A percentile compares a stretch with the other conserved stretches of the same genome.
Conservation (phyloP, 2,329 filamentous ascomycete species). For the Gliomastix tumulicola region DNA sequence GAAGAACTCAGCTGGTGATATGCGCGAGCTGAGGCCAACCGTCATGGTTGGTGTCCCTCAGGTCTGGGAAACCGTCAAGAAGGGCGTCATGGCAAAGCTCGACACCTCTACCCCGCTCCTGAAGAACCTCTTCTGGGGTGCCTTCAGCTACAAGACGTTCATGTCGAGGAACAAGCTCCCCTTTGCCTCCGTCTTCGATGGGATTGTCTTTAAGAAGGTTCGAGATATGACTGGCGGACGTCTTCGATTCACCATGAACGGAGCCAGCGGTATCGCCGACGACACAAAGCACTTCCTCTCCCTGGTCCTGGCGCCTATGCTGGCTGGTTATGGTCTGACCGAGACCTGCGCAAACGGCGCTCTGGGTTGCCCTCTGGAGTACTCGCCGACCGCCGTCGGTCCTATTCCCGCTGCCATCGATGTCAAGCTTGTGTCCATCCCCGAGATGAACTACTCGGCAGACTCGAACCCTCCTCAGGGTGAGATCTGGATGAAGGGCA, state of each 20-base stretch:
- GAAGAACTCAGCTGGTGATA: constrained; percentile 87
- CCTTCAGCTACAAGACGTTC: constrained; percentile 51
- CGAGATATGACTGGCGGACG: constrained; percentile 83
- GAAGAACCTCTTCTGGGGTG: constrained; percentile 70
- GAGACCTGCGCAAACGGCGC: constrained; percentile 83
- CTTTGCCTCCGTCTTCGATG: constrained; percentile 66
- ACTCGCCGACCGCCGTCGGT: constrained; percentile 71
- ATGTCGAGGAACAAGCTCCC: constrained; percentile 54
- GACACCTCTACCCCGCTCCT: constrained; percentile 63
- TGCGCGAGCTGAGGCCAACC: constrained; percentile 83
- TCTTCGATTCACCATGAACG: constrained; percentile 87
- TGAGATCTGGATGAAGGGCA: constrained; percentile 84
- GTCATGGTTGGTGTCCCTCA: constrained; percentile 92
- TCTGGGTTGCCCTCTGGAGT: constrained; percentile 79
- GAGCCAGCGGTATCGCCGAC: constrained; percentile 82
- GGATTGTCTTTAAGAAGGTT: constrained; percentile 89
- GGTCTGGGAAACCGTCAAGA: constrained; percentile 95
- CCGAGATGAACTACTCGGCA: constrained; percentile 79
- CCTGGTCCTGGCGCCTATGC: constrained; percentile 88
- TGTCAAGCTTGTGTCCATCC: constrained; percentile 84
- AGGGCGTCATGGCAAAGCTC: constrained; percentile 80
- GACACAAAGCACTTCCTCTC: constrained; percentile 89
- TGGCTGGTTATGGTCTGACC: constrained; percentile 88
- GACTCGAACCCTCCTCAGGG: constrained; percentile 75
- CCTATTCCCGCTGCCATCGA: constrained; percentile 73